These are phyloP conservation scores for Marsdenia floribunda DNA, from an alignment of 257 asterid genomes.

Conservation along the genomic window DNA sequence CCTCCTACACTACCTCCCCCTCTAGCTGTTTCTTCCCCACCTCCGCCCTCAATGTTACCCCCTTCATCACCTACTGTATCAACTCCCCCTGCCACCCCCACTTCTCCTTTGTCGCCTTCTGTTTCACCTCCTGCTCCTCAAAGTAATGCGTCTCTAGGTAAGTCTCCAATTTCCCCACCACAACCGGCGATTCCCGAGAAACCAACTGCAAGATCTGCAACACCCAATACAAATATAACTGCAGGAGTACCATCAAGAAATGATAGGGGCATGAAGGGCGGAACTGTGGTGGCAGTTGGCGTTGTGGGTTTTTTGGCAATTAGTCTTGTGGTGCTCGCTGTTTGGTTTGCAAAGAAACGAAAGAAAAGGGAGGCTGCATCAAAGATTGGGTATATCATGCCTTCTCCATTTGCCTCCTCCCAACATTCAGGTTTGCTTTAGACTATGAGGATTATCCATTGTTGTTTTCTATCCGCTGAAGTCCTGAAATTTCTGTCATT, in stretches of 20 bases:
- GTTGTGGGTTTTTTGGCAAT: slow-evolving; percentile 61
- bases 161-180: slow-evolving; percentile 29
- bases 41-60: slow-evolving; percentile 25
- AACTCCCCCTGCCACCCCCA: slow-evolving; percentile 29
- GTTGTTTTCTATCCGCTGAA: slow-evolving; percentile 6
- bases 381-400: slow-evolving; percentile 37
- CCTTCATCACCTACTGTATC: slow-evolving; percentile 28
- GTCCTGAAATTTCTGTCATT: neutral
- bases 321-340: slow-evolving; percentile 51
- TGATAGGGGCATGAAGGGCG: slow-evolving; percentile 36
- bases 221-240: slow-evolving; percentile 32
- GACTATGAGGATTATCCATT: neutral
- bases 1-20: slow-evolving; percentile 42
- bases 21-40: slow-evolving; percentile 33
- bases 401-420: slow-evolving; percentile 79
- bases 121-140: slow-evolving; percentile 39
- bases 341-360: slow-evolving; percentile 48
- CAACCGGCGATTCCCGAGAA: slow-evolving; percentile 44
- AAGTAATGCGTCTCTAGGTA: slow-evolving; percentile 27
- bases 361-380: slow-evolving; percentile 50
- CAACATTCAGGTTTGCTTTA: slow-evolving; percentile 66
- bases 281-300: slow-evolving; percentile 52
- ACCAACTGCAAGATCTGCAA: slow-evolving; percentile 61
- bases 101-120: slow-evolving; percentile 34
- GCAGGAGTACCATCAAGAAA: slow-evolving; percentile 32